Evolutionary conservation across 164 flowering plant species (phyloP).

Genomic region (Euptelea pleiosperma): DNA sequence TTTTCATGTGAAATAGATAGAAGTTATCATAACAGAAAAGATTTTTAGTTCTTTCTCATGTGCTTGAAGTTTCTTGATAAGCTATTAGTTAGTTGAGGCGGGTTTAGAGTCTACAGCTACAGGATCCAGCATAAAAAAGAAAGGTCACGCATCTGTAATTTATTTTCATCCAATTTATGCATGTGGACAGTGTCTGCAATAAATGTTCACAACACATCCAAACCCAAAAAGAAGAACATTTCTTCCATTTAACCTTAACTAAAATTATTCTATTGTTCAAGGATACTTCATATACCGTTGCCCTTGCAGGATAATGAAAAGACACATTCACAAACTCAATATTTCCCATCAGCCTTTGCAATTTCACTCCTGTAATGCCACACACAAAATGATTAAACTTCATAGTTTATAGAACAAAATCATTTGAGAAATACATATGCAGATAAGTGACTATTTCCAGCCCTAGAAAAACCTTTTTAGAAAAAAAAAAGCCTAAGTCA

Average conservation of each 20-base stretch:
- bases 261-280: neutral
- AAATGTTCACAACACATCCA: neutral
- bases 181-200: neutral
- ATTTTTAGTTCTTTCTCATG: too few relatives aligned
- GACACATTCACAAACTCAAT: constrained; percentile 69
- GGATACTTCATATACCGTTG: constrained; percentile 35
- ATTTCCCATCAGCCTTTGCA: constrained; percentile 55
- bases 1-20: too few relatives aligned
- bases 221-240: neutral
- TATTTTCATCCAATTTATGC: neutral
- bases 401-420: neutral
- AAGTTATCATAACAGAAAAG: too few relatives aligned
- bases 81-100: too few relatives aligned
- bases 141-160: neutral
- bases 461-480: neutral
- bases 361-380: constrained; percentile 51
- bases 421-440: neutral
- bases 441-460: neutral
- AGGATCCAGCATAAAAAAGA: too few relatives aligned
- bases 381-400: constrained; percentile 1
- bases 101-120: too few relatives aligned
- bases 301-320: constrained; percentile 72
- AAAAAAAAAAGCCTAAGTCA: neutral
- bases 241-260: neutral
- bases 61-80: too few relatives aligned